Evolutionary conservation across 192 early-diverging fungal species (phyloP).

Genomic region (Coemansia sp.): DNA sequence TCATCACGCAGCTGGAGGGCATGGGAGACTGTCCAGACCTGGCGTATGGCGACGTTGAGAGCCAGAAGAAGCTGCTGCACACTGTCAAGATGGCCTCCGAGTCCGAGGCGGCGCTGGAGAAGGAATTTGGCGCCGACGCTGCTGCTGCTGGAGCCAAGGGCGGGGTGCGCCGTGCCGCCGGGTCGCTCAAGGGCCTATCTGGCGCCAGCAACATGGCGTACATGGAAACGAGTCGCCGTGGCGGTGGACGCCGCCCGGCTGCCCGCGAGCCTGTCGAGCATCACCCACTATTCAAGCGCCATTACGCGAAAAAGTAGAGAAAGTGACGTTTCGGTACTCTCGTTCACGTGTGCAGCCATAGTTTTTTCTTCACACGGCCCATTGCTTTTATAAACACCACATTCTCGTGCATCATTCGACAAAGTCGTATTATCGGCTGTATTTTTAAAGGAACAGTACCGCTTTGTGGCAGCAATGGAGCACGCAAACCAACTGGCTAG

Average conservation of each 20-base stretch:
- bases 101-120: constrained; percentile 53
- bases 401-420: too few relatives aligned
- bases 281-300: constrained; percentile 66
- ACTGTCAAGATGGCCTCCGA: constrained; percentile 76
- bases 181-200: constrained; percentile 75
- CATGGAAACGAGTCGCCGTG: constrained; percentile 58
- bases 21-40: constrained; percentile 76
- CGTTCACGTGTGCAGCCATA: too few relatives aligned
- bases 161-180: constrained; percentile 53
- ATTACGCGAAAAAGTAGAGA: constrained; percentile 24
- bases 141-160: constrained; percentile 12
- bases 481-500: constrained; percentile 27
- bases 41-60: constrained; percentile 65
- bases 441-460: too few relatives aligned
- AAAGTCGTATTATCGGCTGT: too few relatives aligned
- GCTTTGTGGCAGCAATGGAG: too few relatives aligned
- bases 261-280: constrained; percentile 53
- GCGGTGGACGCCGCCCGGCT: constrained; percentile 28
- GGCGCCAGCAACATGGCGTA: constrained; percentile 96
- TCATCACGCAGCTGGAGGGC: constrained; percentile 93
- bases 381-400: too few relatives aligned
- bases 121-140: constrained; percentile 48
- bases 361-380: too few relatives aligned
- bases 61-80: constrained; percentile 82
- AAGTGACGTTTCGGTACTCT: too few relatives aligned